Base-by-base conservation (phyloP, 2,329 filamentous ascomycete species). In the Periconia sp. region DNA sequence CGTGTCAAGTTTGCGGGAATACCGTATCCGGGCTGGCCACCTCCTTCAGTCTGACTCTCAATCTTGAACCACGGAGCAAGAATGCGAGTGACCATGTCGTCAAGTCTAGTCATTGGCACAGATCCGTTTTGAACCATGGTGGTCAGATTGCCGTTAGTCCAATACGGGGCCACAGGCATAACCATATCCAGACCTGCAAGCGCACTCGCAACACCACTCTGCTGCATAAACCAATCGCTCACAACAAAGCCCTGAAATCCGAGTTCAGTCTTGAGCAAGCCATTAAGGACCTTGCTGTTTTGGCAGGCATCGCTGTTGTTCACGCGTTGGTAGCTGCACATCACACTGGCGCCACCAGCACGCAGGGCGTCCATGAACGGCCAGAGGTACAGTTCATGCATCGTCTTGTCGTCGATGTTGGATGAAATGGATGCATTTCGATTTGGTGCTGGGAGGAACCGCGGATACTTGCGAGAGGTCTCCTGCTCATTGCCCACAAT, bases 321-420 rank as follows among this genome's bases (percentile, higher is more conserved):
- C 9, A 63, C 43, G 18, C 55, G 55, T n/a, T 75, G 63, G 50
- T 75, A 75, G 1, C 66, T 69, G 53, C 85, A 87, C 84, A 87
- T 87, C 43, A 86, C 72, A 0, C 78, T 81, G 0, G 74, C 82
- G 0, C 77, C 79, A 1, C 83, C 84, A 6, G 83, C 82, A 18
- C 69, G 75, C 2, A 87, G 67, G 0, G 81, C 79, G 53, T 87
- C 81, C 60, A 82, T 78, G 53, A 87, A 88, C 0, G 85, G 84
- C 79, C 82, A 87, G 1, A 84, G 75, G 49, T 88, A 88, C 17
- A 82, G 75, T 65, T 88, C 85, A 58, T 86, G 84, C 41, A 87
- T 73, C 0, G 84, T 84, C 56, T 80, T 79, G 64, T 88, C 85
- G 53, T 86, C 84, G 3, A 86, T 74, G 58, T 86, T 86, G 35